Base-by-base conservation (phyloP, 73 alveolate species). In the Blepharisma stoltei region DNA sequence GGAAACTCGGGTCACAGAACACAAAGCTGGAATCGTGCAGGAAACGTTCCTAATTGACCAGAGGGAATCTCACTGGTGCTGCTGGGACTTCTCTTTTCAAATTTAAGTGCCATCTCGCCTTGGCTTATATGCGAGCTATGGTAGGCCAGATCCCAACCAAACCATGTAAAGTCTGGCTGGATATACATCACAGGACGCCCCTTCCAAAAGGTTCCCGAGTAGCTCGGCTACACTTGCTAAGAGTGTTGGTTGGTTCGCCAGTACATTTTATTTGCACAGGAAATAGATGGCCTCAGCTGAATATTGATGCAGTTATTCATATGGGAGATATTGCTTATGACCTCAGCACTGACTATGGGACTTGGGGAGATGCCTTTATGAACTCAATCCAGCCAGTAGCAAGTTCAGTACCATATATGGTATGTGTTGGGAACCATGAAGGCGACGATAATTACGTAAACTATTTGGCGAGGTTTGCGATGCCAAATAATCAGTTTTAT, bases 291-390 rank as follows among this genome's bases (percentile, higher is more conserved):
- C 66, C n/a, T 11, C n/a, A 52, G n/a, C 23, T 20, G 4, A 52
- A 14, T 11, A 20, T 60, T 60, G 73, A 60, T 5, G 73, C 73
- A 60, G 46, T 60, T 60, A 60, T 60, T 20, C 73, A 60, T 60
- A 25, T 14, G 14, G 73, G 73, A 60, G 73, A 60, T 60, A 14
- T 60, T 25, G 73, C 73, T 1, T 60, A 60, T 60, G 73, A 60
- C 5, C 23, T 60, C 45, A n/a, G 18, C 14, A 9, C 38, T 14
- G 23, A 60, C 2, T 11, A 60, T 20, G 73, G 73, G 23, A 25
- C 14, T 4, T 18, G 14, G 23, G 73, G 73, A 60, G 73, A 60
- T 60, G 45, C 14, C 46, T 60, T 60, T 25, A 60, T 60, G 73
- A 14, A 38, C 2, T 11, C 14, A 60, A 60, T 60, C 46, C 46